These are phyloP conservation scores for Verticillium alfalfae DNA, from an alignment of 2,329 filamentous ascomycete genomes.

Conservation along the genomic window DNA sequence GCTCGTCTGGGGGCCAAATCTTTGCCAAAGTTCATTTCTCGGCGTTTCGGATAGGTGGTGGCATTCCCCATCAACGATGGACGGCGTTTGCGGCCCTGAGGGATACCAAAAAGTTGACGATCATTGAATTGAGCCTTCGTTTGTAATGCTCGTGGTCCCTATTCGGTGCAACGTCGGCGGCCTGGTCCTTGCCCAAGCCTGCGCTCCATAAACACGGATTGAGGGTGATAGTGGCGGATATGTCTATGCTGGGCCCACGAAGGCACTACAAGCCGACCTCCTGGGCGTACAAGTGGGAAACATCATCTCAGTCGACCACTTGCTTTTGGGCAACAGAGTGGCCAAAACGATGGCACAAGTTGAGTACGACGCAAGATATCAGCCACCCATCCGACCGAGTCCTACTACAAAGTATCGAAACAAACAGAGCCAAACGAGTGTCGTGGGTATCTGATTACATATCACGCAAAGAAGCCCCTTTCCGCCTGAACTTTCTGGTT, in stretches of 20 bases:
- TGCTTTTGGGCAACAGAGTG: no score
- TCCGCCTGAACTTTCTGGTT: neutral
- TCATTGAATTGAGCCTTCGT: neutral
- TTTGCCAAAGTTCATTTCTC: neutral
- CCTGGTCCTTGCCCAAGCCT: neutral
- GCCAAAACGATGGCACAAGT: no score
- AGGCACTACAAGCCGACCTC: no score
- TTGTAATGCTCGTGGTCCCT: neutral
- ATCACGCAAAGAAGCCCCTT: neutral
- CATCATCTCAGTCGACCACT: neutral
- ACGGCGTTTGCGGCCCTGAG: conserved; percentile 2
- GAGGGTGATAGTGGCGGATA: neutral
- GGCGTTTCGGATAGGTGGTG: conserved; percentile 1
- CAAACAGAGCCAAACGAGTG: conserved; percentile 6
- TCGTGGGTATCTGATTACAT: conserved; percentile 9
- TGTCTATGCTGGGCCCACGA: no score
- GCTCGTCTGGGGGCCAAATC: neutral
- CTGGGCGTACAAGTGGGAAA: neutral
- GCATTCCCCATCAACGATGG: neutral
- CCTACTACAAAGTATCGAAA: neutral
- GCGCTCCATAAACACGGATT: neutral
- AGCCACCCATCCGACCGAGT: neutral
- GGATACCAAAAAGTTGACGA: neutral
- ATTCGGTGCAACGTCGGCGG: neutral
- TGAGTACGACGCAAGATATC: conserved; percentile 1